These are phyloP conservation scores for Moricandia moricandioides DNA, from an alignment of 345 rosid species.

Conservation along the genomic window DNA sequence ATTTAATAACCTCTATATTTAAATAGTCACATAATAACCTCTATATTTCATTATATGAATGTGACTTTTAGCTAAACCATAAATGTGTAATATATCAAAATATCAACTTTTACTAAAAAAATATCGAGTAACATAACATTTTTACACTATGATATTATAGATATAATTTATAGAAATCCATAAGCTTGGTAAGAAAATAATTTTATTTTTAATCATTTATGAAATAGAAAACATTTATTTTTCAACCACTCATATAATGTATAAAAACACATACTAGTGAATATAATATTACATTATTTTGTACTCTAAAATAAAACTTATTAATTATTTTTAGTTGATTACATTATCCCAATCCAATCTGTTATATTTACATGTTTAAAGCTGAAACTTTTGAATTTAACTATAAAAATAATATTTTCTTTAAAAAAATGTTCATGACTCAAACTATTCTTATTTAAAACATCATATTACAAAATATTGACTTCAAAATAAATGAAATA, in stretches of 20 bases:
- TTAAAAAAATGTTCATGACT: neutral
- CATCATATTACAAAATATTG: neutral
- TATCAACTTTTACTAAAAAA: neutral
- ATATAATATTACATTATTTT: neutral
- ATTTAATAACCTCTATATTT: neutral
- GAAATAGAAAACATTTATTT: neutral
- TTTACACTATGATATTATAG: neutral
- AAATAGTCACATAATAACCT: too few species aligned
- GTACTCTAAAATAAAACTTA: neutral
- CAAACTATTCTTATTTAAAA: neutral
- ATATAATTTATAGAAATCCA: neutral
- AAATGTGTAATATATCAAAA: neutral
- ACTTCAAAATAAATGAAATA: neutral
- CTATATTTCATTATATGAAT: neutral
- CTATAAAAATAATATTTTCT: neutral
- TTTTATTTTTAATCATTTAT: neutral
- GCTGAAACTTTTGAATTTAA: too few species aligned
- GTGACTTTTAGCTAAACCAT: neutral
- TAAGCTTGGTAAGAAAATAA: neutral
- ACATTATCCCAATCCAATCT: neutral
- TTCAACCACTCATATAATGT: neutral
- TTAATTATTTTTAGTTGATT: neutral
- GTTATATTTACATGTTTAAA: neutral
- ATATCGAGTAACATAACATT: neutral
- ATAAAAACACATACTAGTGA: neutral